These are phyloP conservation scores for Talaromyces thailandensis DNA, from an alignment of 495 filamentous ascomycete species.

Conservation along the genomic window DNA sequence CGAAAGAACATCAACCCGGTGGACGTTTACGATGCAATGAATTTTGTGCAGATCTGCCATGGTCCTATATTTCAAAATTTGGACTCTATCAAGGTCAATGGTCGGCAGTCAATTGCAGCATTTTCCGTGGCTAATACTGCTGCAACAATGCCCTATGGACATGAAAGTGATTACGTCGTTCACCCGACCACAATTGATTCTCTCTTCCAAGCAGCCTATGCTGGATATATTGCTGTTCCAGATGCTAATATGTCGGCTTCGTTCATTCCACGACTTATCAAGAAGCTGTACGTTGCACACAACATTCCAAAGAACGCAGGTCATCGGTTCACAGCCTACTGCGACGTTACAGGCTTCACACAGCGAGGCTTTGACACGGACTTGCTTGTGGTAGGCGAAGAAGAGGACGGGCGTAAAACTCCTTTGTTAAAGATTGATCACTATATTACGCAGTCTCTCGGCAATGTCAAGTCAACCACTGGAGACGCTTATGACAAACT, in stretches of 20 bases:
- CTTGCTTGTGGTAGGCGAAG: too few relatives aligned
- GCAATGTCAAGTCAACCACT: too few relatives aligned
- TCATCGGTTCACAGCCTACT: not conserved
- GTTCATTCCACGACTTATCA: not conserved
- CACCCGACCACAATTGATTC: constrained; percentile 7
- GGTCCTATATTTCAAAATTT: not conserved
- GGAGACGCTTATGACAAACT: too few relatives aligned
- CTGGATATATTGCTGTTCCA: not conserved
- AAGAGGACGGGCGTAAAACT: too few relatives aligned
- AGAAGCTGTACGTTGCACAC: constrained; percentile 8
- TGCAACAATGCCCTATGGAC: not conserved
- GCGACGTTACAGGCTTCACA: too few relatives aligned
- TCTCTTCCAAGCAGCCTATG: not conserved
- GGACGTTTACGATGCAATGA: not conserved
- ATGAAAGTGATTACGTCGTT: not conserved
- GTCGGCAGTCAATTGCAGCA: not conserved
- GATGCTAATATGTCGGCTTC: not conserved
- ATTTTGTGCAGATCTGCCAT: not conserved
- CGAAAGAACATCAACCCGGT: not conserved
- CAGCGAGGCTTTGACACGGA: too few relatives aligned
- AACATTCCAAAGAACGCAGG: not conserved
- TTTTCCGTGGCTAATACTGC: not conserved
- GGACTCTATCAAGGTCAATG: not conserved
- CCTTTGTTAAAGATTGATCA: too few relatives aligned
- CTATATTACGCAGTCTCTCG: too few relatives aligned